Percentiles rank a stretch among this genome's conserved stretches.
Conservation (phyloP, 164 flowering plant genomes). For the Umbellularia californica region DNA sequence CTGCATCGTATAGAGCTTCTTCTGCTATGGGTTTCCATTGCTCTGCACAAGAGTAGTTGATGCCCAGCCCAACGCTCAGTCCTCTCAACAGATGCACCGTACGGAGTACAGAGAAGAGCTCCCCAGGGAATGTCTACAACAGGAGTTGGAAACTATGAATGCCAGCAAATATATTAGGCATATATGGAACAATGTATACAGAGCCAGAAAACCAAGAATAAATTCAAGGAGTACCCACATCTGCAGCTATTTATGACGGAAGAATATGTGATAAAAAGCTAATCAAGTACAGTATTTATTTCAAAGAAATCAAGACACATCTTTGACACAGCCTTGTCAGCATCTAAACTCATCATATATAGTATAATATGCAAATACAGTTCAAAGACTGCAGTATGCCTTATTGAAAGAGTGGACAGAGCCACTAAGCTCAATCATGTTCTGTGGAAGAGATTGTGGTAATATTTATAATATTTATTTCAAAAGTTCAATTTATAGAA, state of each 20-base stretch:
- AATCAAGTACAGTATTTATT: too few relatives aligned
- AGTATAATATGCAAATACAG: too few relatives aligned
- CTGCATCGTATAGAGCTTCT: constrained; percentile 65
- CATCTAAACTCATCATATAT: too few relatives aligned
- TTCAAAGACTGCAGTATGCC: too few relatives aligned
- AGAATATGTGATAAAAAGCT: neutral
- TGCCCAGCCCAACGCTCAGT: constrained; percentile 85
- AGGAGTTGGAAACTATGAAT: neutral
- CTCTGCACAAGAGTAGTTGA: constrained; percentile 87
- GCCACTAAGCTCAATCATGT: too few relatives aligned
- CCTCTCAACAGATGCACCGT: constrained; percentile 88
- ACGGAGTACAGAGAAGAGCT: constrained; percentile 86
- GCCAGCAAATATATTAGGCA: neutral
- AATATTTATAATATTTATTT: too few relatives aligned
- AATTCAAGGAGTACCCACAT: neutral
- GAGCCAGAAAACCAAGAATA: neutral
- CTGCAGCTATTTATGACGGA: neutral
- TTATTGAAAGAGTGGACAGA: too few relatives aligned
- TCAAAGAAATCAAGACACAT: too few relatives aligned
- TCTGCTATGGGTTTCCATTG: constrained; percentile 95
- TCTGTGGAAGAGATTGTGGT: too few relatives aligned
- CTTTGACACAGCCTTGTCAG: too few relatives aligned
- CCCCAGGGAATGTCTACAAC: constrained; percentile 73
- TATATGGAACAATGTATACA: neutral
- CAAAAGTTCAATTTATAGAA: too few relatives aligned